Conservation (phyloP, 768 basidiomycete species). For the Strobilomyces echinocephalus region DNA sequence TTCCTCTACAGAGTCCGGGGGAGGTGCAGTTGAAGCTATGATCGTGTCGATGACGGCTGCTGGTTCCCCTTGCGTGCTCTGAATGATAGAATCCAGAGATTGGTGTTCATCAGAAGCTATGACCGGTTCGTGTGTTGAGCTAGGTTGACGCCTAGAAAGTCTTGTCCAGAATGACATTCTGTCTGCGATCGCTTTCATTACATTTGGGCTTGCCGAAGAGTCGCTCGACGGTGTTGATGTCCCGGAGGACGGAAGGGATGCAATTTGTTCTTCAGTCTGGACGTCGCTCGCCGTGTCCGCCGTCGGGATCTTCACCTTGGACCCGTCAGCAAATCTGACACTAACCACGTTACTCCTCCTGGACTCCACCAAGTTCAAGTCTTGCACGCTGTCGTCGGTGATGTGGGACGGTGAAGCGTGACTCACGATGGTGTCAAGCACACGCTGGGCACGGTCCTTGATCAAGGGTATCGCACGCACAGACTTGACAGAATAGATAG, state of each 20-base stretch:
- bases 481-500: constrained; percentile 64
- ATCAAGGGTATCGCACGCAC: constrained; percentile 70
- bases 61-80: constrained; percentile 44
- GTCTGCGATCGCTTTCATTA: constrained; percentile 59
- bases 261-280: not conserved
- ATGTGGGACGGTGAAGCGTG: constrained; percentile 48
- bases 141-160: constrained; percentile 44
- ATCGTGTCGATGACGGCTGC: constrained; percentile 53
- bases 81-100: constrained; percentile 38
- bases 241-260: constrained; percentile 39
- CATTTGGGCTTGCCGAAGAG: constrained; percentile 41
- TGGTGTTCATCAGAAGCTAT: constrained; percentile 16
- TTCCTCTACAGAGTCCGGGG: constrained; percentile 60
- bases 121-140: constrained; percentile 12
- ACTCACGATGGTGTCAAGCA: constrained; percentile 49
- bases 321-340: constrained; percentile 52
- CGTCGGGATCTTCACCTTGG: constrained; percentile 42
- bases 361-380: constrained; percentile 13
- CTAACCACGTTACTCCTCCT: constrained; percentile 24
- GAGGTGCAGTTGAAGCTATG: constrained; percentile 54
- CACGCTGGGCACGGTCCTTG: constrained; percentile 54
- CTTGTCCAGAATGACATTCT: constrained; percentile 75
- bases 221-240: constrained; percentile 50
- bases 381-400: constrained; percentile 21
- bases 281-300: constrained; percentile 3